Evolutionary conservation across 352 stramenopile genomes (phyloP).

Genomic region (Phytophthora hibernalis): DNA sequence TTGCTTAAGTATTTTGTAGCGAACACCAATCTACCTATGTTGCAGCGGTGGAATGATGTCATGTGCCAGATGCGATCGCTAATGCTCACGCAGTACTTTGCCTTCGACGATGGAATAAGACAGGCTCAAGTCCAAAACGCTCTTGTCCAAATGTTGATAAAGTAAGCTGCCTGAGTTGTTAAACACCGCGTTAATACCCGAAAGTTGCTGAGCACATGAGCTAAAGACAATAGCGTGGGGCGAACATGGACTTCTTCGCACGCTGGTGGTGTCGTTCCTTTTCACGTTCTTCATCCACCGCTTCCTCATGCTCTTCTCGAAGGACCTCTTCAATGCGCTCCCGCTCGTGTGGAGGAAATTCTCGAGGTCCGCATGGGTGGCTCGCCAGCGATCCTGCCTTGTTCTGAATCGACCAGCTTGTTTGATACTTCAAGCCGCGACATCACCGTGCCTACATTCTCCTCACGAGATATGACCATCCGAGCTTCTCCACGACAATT

Average conservation of each 20-base stretch:
- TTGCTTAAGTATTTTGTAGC: too few species aligned
- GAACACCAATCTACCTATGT: too few species aligned
- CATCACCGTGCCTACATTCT: slow-evolving; percentile 25
- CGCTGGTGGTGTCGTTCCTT: slow-evolving; percentile 49
- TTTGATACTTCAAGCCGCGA: slow-evolving; percentile 25
- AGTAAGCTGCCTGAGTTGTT: too few species aligned
- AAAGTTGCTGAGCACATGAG: too few species aligned
- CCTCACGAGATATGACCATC: slow-evolving; percentile 23
- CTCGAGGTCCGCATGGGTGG: slow-evolving; percentile 53
- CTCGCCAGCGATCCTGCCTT: slow-evolving; percentile 20
- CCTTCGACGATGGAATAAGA: too few species aligned
- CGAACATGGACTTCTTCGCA: slow-evolving; percentile 18
- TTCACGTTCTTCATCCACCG: slow-evolving; percentile 59
- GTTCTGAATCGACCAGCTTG: slow-evolving; percentile 21
- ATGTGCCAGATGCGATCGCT: too few species aligned
- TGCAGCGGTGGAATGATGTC: too few species aligned
- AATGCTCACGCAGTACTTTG: too few species aligned
- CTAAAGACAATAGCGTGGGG: slow-evolving; percentile 5
- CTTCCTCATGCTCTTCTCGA: slow-evolving; percentile 55
- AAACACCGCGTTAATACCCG: too few species aligned
- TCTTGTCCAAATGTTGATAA: too few species aligned
- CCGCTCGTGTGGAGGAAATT: slow-evolving; percentile 67
- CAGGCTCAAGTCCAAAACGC: slow-evolving; percentile 27
- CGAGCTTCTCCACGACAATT: slow-evolving; percentile 27
- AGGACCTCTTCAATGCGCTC: slow-evolving; percentile 61